These are phyloP conservation scores for Trifolium pratense DNA, from an alignment of 306 rosid species.

Conservation along the genomic window DNA sequence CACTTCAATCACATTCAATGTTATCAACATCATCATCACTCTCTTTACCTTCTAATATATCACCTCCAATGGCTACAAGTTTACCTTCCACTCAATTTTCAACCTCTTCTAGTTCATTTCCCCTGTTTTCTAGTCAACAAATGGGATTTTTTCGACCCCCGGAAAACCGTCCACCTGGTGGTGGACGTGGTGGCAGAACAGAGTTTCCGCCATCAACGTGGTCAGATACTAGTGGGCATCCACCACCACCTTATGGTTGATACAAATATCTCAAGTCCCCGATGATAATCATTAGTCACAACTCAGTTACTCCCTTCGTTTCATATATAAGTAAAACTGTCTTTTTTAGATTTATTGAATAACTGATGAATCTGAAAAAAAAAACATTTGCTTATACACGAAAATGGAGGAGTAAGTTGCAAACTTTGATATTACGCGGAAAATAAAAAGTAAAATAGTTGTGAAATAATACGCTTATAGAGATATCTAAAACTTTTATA, in stretches of 20 bases:
- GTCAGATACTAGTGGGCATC: conserved; percentile 63
- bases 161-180: conserved; percentile 40
- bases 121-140: conserved; percentile 64
- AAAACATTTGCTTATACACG: no score
- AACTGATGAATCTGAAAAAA: no score
- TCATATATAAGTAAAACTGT: no score
- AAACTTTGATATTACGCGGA: background rate
- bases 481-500: background rate
- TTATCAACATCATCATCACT: conserved; percentile 44
- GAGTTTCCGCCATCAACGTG: conserved; percentile 56
- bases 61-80: conserved; percentile 39
- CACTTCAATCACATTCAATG: conserved; percentile 54
- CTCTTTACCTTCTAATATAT: background rate
- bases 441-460: background rate
- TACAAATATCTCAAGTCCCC: background rate
- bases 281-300: background rate
- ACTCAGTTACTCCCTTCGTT: background rate
- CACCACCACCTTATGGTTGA: conserved; percentile 64
- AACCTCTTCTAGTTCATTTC: conserved; percentile 66
- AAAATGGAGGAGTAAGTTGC: no score
- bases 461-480: background rate
- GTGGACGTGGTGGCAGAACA: conserved; percentile 27
- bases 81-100: conserved; percentile 47
- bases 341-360: no score
- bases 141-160: conserved; percentile 49